A percentile compares a stretch with the other conserved stretches of the same genome.
These are phyloP conservation scores for Cladophialophora chaetospira DNA, from an alignment of 2,329 filamentous ascomycete genomes.

Conservation along the genomic window DNA sequence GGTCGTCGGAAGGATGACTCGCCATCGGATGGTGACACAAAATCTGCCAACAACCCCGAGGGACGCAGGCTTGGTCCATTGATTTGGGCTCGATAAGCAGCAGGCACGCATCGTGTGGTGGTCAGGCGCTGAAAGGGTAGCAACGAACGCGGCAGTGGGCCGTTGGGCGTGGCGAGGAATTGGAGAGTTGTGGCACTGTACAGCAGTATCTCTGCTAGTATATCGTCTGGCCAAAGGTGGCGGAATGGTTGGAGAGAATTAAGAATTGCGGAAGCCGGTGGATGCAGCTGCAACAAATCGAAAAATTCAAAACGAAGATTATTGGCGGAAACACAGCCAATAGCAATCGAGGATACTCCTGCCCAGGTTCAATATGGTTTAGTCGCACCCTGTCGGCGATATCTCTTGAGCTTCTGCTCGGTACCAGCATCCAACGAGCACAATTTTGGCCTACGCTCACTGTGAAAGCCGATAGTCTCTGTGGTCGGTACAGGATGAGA, in stretches of 20 bases:
- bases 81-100: neutral
- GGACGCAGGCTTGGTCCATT: neutral
- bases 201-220: neutral
- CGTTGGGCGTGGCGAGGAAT: slow-evolving; percentile 2
- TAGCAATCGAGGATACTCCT: neutral
- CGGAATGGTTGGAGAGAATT: neutral
- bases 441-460: too few relatives aligned
- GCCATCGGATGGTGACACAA: neutral
- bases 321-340: neutral
- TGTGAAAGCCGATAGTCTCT: too few relatives aligned
- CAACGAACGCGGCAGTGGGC: neutral
- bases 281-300: neutral
- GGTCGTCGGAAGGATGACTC: too few relatives aligned
- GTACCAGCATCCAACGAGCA: too few relatives aligned
- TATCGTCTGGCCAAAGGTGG: neutral
- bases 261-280: neutral
- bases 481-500: too few relatives aligned
- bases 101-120: neutral
- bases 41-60: slow-evolving; percentile 1
- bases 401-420: too few relatives aligned
- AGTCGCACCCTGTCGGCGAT: too few relatives aligned
- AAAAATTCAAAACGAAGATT: neutral
- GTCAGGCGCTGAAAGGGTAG: neutral
- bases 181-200: slow-evolving; percentile 3
- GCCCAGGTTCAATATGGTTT: too few relatives aligned